phyloP scores from a whole-genome alignment of 176 grass and related monocot species.

The Thinopyrum elongatum region DNA sequence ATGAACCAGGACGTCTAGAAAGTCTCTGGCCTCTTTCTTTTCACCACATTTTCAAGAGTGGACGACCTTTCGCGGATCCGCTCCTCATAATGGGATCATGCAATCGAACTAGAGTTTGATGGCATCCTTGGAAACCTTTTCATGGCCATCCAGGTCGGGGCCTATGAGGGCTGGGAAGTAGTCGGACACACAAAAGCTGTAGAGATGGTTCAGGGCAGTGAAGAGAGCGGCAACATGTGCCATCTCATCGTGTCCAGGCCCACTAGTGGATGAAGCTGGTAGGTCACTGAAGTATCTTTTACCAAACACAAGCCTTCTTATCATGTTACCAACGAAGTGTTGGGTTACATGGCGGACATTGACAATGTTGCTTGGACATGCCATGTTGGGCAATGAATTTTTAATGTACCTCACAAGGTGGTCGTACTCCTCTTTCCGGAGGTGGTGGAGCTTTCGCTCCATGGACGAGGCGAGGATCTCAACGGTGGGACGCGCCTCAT shows the following conservation, averaged over 20 bases:
- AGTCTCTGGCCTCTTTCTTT: not conserved
- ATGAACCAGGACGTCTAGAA: not conserved
- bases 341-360: not conserved
- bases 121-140: slow-evolving; percentile 20
- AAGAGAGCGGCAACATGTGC: slow-evolving; percentile 44
- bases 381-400: no score
- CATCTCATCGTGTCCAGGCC: slow-evolving; percentile 34
- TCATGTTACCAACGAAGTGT: slow-evolving; percentile 44
- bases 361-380: not conserved
- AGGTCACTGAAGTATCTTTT: slow-evolving; percentile 27
- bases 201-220: not conserved
- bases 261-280: not conserved
- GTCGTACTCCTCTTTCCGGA: slow-evolving; percentile 9
- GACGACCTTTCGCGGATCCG: not conserved
- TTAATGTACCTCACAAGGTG: slow-evolving; percentile 21
- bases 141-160: slow-evolving; percentile 45
- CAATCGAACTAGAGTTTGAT: no score
- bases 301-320: slow-evolving; percentile 36
- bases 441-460: not conserved
- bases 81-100: slow-evolving; percentile 26
- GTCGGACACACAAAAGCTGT: slow-evolving; percentile 42
- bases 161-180: slow-evolving; percentile 36
- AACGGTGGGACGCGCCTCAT: slow-evolving; percentile 21
- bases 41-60: not conserved
- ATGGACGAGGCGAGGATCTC: not conserved